These are phyloP conservation scores for Aegilops umbellulata DNA, from an alignment of 176 grass and related monocot species.

Conservation along the genomic window DNA sequence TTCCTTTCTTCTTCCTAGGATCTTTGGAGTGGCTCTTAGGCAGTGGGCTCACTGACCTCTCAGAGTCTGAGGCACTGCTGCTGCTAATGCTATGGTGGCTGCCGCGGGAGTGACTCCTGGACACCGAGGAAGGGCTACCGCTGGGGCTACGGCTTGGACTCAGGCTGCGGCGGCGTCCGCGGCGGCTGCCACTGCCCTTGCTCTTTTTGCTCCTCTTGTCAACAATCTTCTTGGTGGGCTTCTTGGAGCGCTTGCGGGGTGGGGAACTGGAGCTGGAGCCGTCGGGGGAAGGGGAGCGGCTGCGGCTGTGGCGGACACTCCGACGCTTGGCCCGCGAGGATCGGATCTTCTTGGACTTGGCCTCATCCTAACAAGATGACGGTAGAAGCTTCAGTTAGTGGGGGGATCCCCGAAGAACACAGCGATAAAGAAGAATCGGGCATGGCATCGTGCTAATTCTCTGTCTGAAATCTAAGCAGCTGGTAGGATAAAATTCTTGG, in stretches of 20 bases:
- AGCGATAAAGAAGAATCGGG: not conserved
- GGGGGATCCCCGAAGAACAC: not conserved
- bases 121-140: slow-evolving; percentile 31
- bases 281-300: not conserved
- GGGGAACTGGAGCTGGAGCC: slow-evolving; percentile 24
- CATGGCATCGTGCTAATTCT: not conserved
- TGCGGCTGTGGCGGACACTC: slow-evolving; percentile 14
- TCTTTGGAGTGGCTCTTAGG: slow-evolving; percentile 43
- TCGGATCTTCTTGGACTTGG: slow-evolving; percentile 33
- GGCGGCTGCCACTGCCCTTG: slow-evolving; percentile 16
- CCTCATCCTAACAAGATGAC: slow-evolving; percentile 36
- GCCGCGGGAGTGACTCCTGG: slow-evolving; percentile 35
- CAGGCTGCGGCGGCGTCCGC: not conserved
- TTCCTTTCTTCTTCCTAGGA: slow-evolving; percentile 38
- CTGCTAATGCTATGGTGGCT: slow-evolving; percentile 32
- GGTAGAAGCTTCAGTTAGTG: not conserved
- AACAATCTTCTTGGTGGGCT: slow-evolving; percentile 14
- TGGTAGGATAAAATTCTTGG: not conserved
- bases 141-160: slow-evolving; percentile 37
- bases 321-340: slow-evolving; percentile 39
- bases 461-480: slow-evolving; percentile 3
- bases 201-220: slow-evolving; percentile 44
- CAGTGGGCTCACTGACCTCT: slow-evolving; percentile 38
- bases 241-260: slow-evolving; percentile 45
- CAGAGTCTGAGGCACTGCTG: slow-evolving; percentile 28